These are phyloP conservation scores for Leccinum solheimii DNA, from an alignment of 1,284 basidiomycete species.

Conservation along the genomic window DNA sequence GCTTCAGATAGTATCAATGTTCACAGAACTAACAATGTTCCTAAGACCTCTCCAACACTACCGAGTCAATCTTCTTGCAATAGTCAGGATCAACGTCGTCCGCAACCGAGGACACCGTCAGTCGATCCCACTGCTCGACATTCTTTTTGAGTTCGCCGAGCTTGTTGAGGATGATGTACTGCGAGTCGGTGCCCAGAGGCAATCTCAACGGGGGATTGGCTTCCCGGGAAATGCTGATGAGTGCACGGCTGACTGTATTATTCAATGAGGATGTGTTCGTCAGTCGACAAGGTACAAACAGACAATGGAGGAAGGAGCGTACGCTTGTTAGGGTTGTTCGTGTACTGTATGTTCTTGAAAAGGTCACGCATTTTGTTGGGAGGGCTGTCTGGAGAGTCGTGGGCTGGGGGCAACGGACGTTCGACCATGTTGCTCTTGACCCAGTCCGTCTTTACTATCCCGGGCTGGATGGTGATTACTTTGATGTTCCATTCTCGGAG, in stretches of 20 bases:
- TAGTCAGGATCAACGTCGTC: conserved; percentile 22
- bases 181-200: conserved; percentile 24
- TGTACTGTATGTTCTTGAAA: not conserved
- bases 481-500: conserved; percentile 27
- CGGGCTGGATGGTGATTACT: conserved; percentile 23
- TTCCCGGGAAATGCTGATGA: conserved; percentile 20
- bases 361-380: conserved; percentile 18
- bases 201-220: conserved; percentile 25
- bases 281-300: not conserved
- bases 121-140: conserved; percentile 19
- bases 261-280: not conserved
- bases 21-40: too few species aligned
- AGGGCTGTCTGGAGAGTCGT: conserved; percentile 18
- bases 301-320: not conserved
- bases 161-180: conserved; percentile 19
- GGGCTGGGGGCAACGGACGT: conserved; percentile 16
- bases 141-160: conserved; percentile 20
- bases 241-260: conserved; percentile 18
- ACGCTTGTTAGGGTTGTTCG: conserved; percentile 16
- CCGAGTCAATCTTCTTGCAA: conserved; percentile 9
- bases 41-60: not conserved
- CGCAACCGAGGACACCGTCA: conserved; percentile 22
- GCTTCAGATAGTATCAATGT: too few species aligned
- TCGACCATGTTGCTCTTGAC: conserved; percentile 24
- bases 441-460: conserved; percentile 26